These are phyloP conservation scores for Gardenia jasminoides DNA, from an alignment of 257 asterid genomes.

Conservation along the genomic window DNA sequence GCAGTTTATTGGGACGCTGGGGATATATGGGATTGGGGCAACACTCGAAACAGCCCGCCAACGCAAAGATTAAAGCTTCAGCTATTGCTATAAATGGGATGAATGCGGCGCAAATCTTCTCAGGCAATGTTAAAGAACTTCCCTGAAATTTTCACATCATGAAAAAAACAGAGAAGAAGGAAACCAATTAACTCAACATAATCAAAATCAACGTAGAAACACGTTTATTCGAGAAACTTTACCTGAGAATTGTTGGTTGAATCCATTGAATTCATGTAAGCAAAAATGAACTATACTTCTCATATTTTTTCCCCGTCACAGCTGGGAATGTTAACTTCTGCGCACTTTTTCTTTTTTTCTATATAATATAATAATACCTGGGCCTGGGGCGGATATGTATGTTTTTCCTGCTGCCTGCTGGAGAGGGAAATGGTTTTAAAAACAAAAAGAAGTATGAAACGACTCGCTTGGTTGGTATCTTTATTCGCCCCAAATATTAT, in stretches of 20 bases:
- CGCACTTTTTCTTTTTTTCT: too few relatives aligned
- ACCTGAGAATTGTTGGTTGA: too few relatives aligned
- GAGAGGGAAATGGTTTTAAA: too few relatives aligned
- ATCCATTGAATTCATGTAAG: neutral
- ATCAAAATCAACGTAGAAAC: too few relatives aligned
- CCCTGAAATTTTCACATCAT: neutral
- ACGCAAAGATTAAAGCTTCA: neutral
- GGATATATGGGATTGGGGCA: neutral
- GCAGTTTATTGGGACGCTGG: neutral
- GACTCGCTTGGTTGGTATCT: too few relatives aligned
- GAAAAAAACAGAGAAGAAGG: neutral
- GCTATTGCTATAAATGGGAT: neutral
- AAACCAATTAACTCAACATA: neutral
- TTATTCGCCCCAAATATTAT: too few relatives aligned
- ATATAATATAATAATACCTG: too few relatives aligned
- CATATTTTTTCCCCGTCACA: neutral
- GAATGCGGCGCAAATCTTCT: neutral
- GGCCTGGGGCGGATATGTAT: too few relatives aligned
- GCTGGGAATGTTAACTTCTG: neutral
- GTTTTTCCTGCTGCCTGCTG: too few relatives aligned
- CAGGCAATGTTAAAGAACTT: neutral
- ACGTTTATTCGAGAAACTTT: too few relatives aligned
- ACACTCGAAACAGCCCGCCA: neutral
- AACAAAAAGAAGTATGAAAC: too few relatives aligned
- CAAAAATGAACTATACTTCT: too few relatives aligned